Conservation (phyloP, 768 basidiomycete species). For the Chalciporus chontae region DNA sequence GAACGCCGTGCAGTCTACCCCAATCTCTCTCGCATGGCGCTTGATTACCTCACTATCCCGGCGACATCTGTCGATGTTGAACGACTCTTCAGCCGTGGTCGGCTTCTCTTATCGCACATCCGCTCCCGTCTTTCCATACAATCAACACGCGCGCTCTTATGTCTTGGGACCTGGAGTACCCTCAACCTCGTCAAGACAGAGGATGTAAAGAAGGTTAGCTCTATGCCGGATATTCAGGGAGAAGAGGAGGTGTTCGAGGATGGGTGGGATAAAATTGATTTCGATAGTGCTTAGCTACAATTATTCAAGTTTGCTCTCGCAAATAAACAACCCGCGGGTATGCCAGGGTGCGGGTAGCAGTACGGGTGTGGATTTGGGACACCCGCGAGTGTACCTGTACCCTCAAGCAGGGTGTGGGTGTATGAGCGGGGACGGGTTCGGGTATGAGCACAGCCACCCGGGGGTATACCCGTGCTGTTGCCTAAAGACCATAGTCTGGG, state of each 20-base stretch:
- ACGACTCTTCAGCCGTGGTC: constrained; percentile 28
- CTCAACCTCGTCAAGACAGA: constrained; percentile 15
- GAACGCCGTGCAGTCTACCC: constrained; percentile 19
- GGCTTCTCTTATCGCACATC: constrained; percentile 23
- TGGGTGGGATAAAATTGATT: not conserved
- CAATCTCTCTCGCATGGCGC: constrained; percentile 11
- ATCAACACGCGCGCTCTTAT: constrained; percentile 23
- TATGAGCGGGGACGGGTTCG: not conserved
- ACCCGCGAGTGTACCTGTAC: not conserved
- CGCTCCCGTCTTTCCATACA: constrained; percentile 22
- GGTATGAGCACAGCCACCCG: not conserved
- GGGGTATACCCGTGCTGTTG: not conserved
- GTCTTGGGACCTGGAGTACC: constrained; percentile 25
- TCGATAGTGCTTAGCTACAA: not conserved
- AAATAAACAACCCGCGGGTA: too few species aligned
- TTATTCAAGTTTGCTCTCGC: too few species aligned
- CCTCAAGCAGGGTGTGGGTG: not conserved
- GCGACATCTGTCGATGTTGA: constrained; percentile 30
- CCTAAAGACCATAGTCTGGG: not conserved
- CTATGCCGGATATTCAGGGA: constrained; percentile 11
- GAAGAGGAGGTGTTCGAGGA: constrained; percentile 2
- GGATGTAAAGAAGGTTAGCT: constrained; percentile 17
- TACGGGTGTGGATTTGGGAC: not conserved
- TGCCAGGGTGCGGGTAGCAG: not conserved
- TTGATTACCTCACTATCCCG: constrained; percentile 10